Conservation (phyloP, 2,329 filamentous ascomycete genomes). For the Cladophialophora psammophila region DNA sequence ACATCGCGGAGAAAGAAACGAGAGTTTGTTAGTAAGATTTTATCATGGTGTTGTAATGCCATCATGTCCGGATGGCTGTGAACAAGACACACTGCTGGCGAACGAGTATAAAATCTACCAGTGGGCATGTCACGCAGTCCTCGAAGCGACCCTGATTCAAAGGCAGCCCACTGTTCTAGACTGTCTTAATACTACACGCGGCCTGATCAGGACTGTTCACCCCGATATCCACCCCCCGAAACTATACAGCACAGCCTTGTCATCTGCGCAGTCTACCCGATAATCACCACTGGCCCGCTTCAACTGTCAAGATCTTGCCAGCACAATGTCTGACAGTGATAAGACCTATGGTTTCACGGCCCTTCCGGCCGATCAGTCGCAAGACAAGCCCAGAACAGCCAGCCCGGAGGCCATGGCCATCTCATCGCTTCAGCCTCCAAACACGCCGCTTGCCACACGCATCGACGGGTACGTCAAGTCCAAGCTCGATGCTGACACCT, state of each 20-base stretch:
- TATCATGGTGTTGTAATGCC: neutral
- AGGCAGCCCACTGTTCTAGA: neutral
- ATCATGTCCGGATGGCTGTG: neutral
- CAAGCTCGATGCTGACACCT: conserved; percentile 59
- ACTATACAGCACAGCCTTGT: conserved; percentile 19
- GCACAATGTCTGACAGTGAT: conserved; percentile 32
- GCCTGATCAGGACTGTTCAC: neutral
- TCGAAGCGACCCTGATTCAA: neutral
- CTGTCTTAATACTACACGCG: conserved; percentile 2
- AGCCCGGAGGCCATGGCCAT: conserved; percentile 44
- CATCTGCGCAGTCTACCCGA: conserved; percentile 5
- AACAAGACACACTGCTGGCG: neutral
- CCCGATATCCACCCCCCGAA: conserved; percentile 1
- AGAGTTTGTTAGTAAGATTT: neutral
- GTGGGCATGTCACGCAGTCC: neutral
- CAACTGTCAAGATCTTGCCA: too few relatives aligned
- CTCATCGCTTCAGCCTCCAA: conserved; percentile 30
- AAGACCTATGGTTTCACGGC: conserved; percentile 48
- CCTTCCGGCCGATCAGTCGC: conserved; percentile 45
- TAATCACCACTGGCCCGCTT: neutral
- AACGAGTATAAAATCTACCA: conserved; percentile 3
- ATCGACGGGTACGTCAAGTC: conserved; percentile 47
- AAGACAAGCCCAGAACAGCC: conserved; percentile 40
- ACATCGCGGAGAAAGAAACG: conserved; percentile 7
- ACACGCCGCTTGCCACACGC: conserved; percentile 47